These are phyloP conservation scores for Yarrowia deformans DNA, from an alignment of 805 yeast species.

Conservation along the genomic window DNA sequence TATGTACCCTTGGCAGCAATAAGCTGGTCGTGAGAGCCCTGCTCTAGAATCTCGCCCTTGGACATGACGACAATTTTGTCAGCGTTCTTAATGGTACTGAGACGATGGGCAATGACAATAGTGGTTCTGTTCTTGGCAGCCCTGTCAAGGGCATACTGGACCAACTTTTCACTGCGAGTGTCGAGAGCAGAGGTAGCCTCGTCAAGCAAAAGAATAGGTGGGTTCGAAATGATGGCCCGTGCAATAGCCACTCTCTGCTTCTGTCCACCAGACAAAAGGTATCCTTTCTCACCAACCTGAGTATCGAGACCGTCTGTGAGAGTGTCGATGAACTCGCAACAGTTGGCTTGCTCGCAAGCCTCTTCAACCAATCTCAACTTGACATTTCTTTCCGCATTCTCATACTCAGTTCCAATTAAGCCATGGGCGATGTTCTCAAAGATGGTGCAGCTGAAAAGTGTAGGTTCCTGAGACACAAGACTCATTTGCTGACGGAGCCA, in stretches of 20 bases:
- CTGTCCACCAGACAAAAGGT: conserved; percentile 72
- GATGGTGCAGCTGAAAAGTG: conserved; percentile 86
- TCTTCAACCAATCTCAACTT: conserved; percentile 51
- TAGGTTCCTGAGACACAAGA: conserved; percentile 95
- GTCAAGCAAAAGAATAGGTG: conserved; percentile 64
- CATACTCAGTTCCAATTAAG: conserved; percentile 67
- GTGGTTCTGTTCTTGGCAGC: conserved; percentile 55
- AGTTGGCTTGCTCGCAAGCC: conserved; percentile 53
- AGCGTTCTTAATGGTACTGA: conserved; percentile 64
- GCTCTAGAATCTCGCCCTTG: conserved; percentile 59
- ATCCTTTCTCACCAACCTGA: conserved; percentile 66
- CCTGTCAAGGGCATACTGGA: conserved; percentile 53
- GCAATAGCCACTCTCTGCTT: conserved; percentile 77
- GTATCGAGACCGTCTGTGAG: conserved; percentile 84
- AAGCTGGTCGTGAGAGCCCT: conserved; percentile 54
- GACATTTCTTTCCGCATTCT: conserved; percentile 53
- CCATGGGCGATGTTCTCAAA: conserved; percentile 90
- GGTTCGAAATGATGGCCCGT: conserved; percentile 68
- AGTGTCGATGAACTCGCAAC: conserved; percentile 56
- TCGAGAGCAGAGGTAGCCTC: conserved; percentile 70
- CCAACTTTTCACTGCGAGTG: conserved; percentile 55
- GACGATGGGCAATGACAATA: conserved; percentile 64
- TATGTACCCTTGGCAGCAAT: conserved; percentile 47
- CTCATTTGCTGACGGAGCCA: conserved; percentile 80
- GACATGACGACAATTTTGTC: conserved; percentile 61